Base-by-base conservation (phyloP, 805 yeast species). In the Maudiozyma barnettii region DNA sequence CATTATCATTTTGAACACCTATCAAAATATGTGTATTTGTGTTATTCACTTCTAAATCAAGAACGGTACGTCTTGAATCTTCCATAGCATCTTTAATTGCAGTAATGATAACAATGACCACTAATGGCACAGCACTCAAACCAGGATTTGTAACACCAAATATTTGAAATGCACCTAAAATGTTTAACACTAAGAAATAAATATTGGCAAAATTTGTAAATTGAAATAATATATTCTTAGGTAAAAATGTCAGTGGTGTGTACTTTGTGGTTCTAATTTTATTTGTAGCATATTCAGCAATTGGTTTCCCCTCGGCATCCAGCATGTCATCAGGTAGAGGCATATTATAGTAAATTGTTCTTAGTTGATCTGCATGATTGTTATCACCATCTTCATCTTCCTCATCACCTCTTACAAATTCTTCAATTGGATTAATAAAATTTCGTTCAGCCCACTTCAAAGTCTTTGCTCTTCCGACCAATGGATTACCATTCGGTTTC, bases 201-300 rank as follows among this genome's bases (percentile, higher is more conserved):
- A 87, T 70, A 66, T 91, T 91, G 40, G 99, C 99, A 52, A 90
- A 78, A 64, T 90, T 91, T 55, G 77, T 79, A 65, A 90, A 90
- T 69, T 93, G 98, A 53, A 77, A 74, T 41, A 68, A 65, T 43
- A 91, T 64, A 66, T 91, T 89, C 64, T 89, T 89, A 2, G 98
- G 98, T 29, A 93, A 54, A 60, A 91, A 91, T 8, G 88, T 72
- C 41, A 93, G 61, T 5, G 98, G 96, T 2, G 97, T 91, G 66
- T 91, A 91, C 69, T 88, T 91, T 2, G 99, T 88, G 0, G 98
- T 89, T 70, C 97, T 79, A 55, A 93, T 87, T 65, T 93, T 90
- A 71, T 91, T 91, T 51, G 96, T 76, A 10, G 95, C 80, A 60
- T 84, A 91, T n/a, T 65, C 61, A 0, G 73, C 71, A 18, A 58